Evolutionary conservation across 139 green algal genomes (phyloP).

Genomic region (Chlorella sorokiniana): DNA sequence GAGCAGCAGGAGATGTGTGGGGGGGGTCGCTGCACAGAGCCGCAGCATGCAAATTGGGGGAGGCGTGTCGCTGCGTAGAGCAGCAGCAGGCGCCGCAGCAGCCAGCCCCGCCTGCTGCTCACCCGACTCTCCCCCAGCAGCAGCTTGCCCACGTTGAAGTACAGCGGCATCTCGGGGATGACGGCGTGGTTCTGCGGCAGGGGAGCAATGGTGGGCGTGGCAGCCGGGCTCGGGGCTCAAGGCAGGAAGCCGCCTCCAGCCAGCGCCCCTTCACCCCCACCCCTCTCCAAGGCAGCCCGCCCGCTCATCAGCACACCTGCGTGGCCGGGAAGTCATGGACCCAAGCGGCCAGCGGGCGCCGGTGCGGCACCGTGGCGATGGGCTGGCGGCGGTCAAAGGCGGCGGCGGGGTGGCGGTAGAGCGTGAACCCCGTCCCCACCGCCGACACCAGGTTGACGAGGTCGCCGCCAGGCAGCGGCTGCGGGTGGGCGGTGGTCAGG

Average conservation of each 20-base stretch:
- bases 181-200: conserved; percentile 44
- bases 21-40: too few species aligned
- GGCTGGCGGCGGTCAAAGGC: conserved; percentile 32
- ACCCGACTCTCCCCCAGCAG: background rate
- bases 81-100: background rate
- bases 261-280: background rate
- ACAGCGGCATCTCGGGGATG: conserved; percentile 68
- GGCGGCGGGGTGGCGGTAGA: conserved; percentile 30
- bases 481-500: conserved; percentile 77
- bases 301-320: conserved; percentile 36
- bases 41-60: background rate
- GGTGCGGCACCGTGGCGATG: conserved; percentile 49
- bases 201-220: background rate
- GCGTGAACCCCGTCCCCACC: conserved; percentile 31
- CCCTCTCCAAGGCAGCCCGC: background rate
- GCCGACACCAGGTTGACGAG: conserved; percentile 72
- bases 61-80: background rate
- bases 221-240: background rate
- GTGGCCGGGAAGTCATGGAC: conserved; percentile 78
- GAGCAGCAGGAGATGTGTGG: too few species aligned
- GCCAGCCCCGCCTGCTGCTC: too few species aligned
- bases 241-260: too few species aligned
- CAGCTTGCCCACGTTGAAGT: conserved; percentile 63
- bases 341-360: conserved; percentile 59
- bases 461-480: conserved; percentile 51